phyloP scores from a whole-genome alignment of 345 rosid species.

The Rubroshorea leprosula region DNA sequence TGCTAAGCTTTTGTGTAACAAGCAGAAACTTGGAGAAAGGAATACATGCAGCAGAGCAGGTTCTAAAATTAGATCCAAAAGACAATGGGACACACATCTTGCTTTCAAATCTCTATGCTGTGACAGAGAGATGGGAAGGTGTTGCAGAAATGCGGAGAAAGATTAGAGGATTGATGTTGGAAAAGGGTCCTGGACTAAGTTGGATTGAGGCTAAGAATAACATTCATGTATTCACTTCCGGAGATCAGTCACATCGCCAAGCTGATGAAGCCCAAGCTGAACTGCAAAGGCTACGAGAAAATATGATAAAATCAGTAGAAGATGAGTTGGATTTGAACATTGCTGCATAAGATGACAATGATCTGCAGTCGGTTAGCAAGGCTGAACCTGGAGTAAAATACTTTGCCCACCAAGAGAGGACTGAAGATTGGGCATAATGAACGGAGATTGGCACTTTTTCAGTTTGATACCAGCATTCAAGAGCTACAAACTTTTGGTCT shows the following conservation, averaged over 20 bases:
- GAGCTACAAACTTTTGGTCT: too few relatives aligned
- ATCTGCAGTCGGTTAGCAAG: too few relatives aligned
- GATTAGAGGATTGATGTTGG: slow-evolving; percentile 46
- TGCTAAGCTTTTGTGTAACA: slow-evolving; percentile 65
- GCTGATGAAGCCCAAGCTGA: slow-evolving; percentile 38
- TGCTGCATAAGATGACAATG: not conserved
- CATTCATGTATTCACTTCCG: slow-evolving; percentile 52
- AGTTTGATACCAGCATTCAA: too few relatives aligned
- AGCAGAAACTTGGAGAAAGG: slow-evolving; percentile 47
- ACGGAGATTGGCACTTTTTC: too few relatives aligned
- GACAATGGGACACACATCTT: slow-evolving; percentile 57
- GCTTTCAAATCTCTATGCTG: slow-evolving; percentile 73
- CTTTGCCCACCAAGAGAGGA: too few relatives aligned
- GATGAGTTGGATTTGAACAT: slow-evolving; percentile 20
- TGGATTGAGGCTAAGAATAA: slow-evolving; percentile 63
- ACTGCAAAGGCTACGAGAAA: slow-evolving; percentile 33
- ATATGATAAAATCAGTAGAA: slow-evolving; percentile 38
- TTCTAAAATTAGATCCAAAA: slow-evolving; percentile 45
- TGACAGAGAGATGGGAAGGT: slow-evolving; percentile 53
- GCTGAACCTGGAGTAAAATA: too few relatives aligned
- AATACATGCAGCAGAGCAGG: slow-evolving; percentile 54
- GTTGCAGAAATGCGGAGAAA: slow-evolving; percentile 59
- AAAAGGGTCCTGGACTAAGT: slow-evolving; percentile 73
- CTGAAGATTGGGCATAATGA: too few relatives aligned
- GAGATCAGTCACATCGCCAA: slow-evolving; percentile 43